A percentile compares a stretch with the other conserved stretches of the same genome.
Conservation (phyloP, 1,139 yeast genomes). For the Candida sanyaensis region DNA sequence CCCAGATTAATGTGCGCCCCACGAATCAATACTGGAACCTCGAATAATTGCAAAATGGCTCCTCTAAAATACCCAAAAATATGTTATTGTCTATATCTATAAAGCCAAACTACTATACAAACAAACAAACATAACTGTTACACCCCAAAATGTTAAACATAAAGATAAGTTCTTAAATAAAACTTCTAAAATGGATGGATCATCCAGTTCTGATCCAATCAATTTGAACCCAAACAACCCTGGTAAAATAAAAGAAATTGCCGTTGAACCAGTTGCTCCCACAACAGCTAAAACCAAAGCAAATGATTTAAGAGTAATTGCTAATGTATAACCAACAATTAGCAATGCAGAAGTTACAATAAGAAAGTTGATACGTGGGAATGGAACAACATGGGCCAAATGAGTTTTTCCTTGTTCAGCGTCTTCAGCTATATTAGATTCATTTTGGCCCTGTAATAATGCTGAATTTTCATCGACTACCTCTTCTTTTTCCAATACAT, state of each 20-base stretch:
- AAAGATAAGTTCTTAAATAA: conserved; percentile 30
- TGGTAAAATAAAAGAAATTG: conserved; percentile 60
- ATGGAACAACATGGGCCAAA: conserved; percentile 42
- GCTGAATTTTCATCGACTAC: conserved; percentile 12
- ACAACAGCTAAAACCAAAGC: conserved; percentile 58
- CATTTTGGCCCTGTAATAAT: conserved; percentile 9
- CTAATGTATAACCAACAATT: conserved; percentile 43
- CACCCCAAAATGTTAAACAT: conserved; percentile 43
- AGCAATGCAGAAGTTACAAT: conserved; percentile 49
- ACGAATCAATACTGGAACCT: no score
- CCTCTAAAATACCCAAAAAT: no score
- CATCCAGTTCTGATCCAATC: conserved; percentile 34
- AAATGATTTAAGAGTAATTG: conserved; percentile 50
- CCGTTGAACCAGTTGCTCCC: conserved; percentile 64
- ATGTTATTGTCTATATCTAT: conserved; percentile 11
- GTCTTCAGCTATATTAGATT: conserved; percentile 6
- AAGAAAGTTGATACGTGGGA: conserved; percentile 50
- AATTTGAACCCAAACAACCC: conserved; percentile 59
- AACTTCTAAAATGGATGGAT: conserved; percentile 23
- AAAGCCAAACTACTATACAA: conserved; percentile 37
- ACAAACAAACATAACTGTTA: conserved; percentile 42
- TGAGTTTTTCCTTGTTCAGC: conserved; percentile 15
- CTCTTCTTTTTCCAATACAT: conserved; percentile 5
- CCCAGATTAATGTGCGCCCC: no score
- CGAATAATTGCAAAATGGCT: no score